Evolutionary conservation across 2,329 filamentous ascomycete species (phyloP), one percentile per base, ranked within the genome.

Genomic region (Aspergillus pseudotamarii): DNA sequence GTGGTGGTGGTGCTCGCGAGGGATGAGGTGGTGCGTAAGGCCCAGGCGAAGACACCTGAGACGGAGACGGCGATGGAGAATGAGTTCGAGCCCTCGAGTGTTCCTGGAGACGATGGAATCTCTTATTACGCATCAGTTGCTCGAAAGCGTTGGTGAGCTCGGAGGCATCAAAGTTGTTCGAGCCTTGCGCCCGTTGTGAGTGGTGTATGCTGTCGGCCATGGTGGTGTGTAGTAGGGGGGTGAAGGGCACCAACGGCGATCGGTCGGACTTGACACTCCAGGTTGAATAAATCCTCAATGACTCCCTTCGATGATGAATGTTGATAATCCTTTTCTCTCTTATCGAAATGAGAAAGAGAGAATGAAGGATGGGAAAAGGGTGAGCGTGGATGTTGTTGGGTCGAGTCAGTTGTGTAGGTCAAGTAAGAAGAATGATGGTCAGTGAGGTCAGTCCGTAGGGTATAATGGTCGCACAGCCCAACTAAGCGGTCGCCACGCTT

Each of bases 91-190:
- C 88, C 60, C 84, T 82, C 43, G 83, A 81, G 43, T 82, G 81
- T 69, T 88, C 86, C 71, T 90, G 88, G 57, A 97, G 84, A 67
- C 94, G 91, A 76, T 92, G 94, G 83, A 97, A 88, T 77, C 93
- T 88, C 82, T 92, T 94, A 62, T 91, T 93, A 76, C 92, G 90
- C 74, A 98, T 85, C 64, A 96, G 83, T 68, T 93, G 90, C 76
- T 96, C 92, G 78, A 97, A 97, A 74, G 93, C 91, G 72, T 90
- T 82, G 58, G 91, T 90, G 72, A 98, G 82, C 64, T 93, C 91
- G 72, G 88, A 85, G 30, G 93, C 92, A 88, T 93, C 91, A 74
- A 90, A 89, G 71, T 87, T 73, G 64, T 70, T 62, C 56, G 65
- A 58, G 53, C 64, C 69, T 59, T 70, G 70, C 68, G 68, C 70